phyloP scores from a whole-genome alignment of 257 asterid species.

The Solanum clarkiae region DNA sequence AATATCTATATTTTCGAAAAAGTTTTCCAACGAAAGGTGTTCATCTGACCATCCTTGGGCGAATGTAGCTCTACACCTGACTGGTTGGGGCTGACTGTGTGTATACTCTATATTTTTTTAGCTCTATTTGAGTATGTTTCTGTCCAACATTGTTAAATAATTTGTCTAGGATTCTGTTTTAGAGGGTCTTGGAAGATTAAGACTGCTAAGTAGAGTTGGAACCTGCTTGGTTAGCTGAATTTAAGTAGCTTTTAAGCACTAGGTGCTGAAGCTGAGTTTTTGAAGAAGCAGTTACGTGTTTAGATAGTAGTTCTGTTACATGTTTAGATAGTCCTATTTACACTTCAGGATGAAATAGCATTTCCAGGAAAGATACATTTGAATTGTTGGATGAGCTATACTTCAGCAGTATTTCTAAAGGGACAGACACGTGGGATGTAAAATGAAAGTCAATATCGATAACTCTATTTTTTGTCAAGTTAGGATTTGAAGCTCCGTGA shows the following conservation, averaged over 20 bases:
- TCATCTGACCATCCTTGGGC: too few species aligned
- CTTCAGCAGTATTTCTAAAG: neutral
- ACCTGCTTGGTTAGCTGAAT: neutral
- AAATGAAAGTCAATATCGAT: neutral
- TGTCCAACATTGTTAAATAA: neutral
- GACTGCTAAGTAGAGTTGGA: neutral
- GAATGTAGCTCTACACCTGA: too few species aligned
- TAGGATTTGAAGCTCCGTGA: neutral
- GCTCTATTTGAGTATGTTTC: neutral
- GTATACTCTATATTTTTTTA: neutral
- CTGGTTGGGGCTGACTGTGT: neutral
- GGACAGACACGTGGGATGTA: neutral
- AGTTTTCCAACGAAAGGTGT: too few species aligned
- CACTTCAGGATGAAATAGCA: neutral
- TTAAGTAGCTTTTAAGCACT: neutral
- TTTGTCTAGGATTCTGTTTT: neutral
- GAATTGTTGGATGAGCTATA: neutral
- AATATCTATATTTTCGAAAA: too few species aligned
- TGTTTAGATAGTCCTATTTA: neutral
- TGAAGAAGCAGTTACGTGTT: neutral
- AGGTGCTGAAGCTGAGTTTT: neutral
- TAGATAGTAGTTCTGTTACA: neutral
- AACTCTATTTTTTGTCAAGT: neutral
- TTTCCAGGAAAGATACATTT: neutral
- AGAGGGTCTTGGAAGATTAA: neutral